Evolutionary conservation across 2,329 filamentous ascomycete genomes (phyloP).

Genomic region (Penicillium hordei): DNA sequence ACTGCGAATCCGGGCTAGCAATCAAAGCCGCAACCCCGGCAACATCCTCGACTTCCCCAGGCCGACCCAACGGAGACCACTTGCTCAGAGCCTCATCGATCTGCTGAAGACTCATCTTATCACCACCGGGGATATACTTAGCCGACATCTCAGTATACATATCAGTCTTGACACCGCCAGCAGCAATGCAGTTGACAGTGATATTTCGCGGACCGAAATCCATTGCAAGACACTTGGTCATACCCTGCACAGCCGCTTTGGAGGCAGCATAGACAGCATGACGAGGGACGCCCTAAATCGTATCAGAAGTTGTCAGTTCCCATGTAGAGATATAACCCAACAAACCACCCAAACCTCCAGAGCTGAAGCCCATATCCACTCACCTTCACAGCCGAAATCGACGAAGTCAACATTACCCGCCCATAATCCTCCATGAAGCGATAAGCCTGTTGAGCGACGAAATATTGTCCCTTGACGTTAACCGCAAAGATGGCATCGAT

Average conservation of each 20-base stretch:
- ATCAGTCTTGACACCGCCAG: slow-evolving; percentile 25
- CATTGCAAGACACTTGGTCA: slow-evolving; percentile 26
- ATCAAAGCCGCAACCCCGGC: slow-evolving; percentile 22
- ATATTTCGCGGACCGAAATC: slow-evolving; percentile 25
- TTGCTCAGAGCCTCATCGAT: slow-evolving; percentile 22
- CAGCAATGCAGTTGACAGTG: slow-evolving; percentile 26
- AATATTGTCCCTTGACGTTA: slow-evolving; percentile 27
- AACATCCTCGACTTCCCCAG: slow-evolving; percentile 22
- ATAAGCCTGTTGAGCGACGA: slow-evolving; percentile 25
- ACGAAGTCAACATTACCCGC: slow-evolving; percentile 24
- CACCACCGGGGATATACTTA: slow-evolving; percentile 23
- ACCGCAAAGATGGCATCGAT: slow-evolving; percentile 24
- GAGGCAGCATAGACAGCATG: slow-evolving; percentile 25
- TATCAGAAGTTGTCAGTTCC: not conserved
- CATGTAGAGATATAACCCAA: not conserved
- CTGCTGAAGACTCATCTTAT: slow-evolving; percentile 18
- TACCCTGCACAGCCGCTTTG: slow-evolving; percentile 24
- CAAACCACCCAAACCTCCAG: not conserved
- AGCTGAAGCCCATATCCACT: not conserved
- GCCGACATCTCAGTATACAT: slow-evolving; percentile 25
- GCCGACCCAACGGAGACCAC: slow-evolving; percentile 24
- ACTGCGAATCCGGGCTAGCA: slow-evolving; percentile 26
- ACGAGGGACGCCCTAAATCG: slow-evolving; percentile 18
- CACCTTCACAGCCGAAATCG: slow-evolving; percentile 25
- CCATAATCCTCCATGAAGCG: slow-evolving; percentile 22